Conservation (phyloP, 1,284 basidiomycete species). For the Caloboletus inedulis region DNA sequence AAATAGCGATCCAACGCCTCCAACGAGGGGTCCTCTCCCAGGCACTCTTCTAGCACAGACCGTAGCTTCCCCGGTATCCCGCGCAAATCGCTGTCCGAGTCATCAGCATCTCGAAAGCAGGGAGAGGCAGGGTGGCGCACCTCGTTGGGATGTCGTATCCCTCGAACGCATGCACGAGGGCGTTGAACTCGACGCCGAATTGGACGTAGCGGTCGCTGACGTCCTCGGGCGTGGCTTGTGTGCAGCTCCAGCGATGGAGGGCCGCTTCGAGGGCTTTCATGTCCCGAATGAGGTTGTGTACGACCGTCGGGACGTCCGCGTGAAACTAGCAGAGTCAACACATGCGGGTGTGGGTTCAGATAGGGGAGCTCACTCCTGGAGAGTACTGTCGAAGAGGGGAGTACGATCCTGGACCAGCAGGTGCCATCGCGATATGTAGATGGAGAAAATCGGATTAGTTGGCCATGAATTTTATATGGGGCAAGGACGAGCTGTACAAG, state of each 20-base stretch:
- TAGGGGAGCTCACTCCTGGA: constrained; percentile 1
- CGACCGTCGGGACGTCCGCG: constrained; percentile 57
- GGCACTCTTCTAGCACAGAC: constrained; percentile 76
- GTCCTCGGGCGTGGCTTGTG: constrained; percentile 66
- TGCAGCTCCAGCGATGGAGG: constrained; percentile 73
- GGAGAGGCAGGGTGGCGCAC: constrained; percentile 42
- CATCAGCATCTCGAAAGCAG: not conserved
- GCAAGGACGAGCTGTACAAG: constrained; percentile 6
- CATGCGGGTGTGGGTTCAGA: not conserved
- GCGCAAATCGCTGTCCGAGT: constrained; percentile 68
- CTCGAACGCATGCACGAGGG: constrained; percentile 77
- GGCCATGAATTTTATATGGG: constrained; percentile 1
- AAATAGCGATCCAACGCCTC: constrained; percentile 71
- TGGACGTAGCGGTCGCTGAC: constrained; percentile 93
- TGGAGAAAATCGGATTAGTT: not conserved
- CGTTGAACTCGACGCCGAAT: constrained; percentile 92
- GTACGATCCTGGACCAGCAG: constrained; percentile 21
- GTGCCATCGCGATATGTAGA: constrained; percentile 12
- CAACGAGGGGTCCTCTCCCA: constrained; percentile 81
- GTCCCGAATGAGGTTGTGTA: constrained; percentile 82
- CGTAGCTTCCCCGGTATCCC: constrained; percentile 81
- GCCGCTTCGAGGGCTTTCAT: constrained; percentile 85
- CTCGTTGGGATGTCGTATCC: constrained; percentile 77
- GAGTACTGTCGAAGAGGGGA: not conserved
- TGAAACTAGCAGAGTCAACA: not conserved